phyloP scores from a whole-genome alignment of 2,329 filamentous ascomycete genomes.

The Tricladium varicosporioides region DNA sequence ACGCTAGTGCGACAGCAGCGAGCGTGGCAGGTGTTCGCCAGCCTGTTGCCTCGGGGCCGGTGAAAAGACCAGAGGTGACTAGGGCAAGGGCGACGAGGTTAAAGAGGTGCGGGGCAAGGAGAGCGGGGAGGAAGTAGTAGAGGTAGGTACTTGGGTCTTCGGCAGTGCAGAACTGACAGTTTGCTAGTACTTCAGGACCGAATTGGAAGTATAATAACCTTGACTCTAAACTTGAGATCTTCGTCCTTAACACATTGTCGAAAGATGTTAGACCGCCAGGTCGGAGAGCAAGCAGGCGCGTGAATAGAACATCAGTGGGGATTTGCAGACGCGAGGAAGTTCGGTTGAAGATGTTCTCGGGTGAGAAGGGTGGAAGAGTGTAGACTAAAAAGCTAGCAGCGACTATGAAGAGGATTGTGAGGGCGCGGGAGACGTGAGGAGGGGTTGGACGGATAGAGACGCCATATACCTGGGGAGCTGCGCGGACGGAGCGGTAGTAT shows the following conservation, averaged over 20 bases:
- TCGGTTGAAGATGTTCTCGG: slow-evolving; percentile 76
- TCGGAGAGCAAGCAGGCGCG: slow-evolving; percentile 62
- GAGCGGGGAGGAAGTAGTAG: slow-evolving; percentile 73
- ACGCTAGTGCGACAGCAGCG: slow-evolving; percentile 54
- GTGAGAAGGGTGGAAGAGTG: slow-evolving; percentile 65
- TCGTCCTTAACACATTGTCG: slow-evolving; percentile 65
- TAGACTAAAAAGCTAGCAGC: slow-evolving; percentile 55
- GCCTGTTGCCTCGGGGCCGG: slow-evolving; percentile 58
- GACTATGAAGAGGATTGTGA: slow-evolving; percentile 56
- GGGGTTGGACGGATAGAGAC: slow-evolving; percentile 56
- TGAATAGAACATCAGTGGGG: slow-evolving; percentile 81
- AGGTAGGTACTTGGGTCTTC: slow-evolving; percentile 71
- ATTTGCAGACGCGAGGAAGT: slow-evolving; percentile 84
- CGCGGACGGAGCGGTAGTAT: slow-evolving; percentile 58
- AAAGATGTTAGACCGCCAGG: slow-evolving; percentile 47
- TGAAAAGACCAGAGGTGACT: slow-evolving; percentile 67
- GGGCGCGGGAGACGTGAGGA: slow-evolving; percentile 49
- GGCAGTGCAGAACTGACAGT: slow-evolving; percentile 80
- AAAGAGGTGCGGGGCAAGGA: slow-evolving; percentile 74
- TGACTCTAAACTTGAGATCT: slow-evolving; percentile 69
- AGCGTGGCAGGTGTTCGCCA: slow-evolving; percentile 74
- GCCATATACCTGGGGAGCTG: slow-evolving; percentile 42
- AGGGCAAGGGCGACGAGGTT: slow-evolving; percentile 73
- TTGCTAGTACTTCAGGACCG: slow-evolving; percentile 69
- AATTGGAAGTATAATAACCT: slow-evolving; percentile 80